Base-by-base conservation (phyloP, 164 flowering plant genomes). In the Houttuynia cordata region DNA sequence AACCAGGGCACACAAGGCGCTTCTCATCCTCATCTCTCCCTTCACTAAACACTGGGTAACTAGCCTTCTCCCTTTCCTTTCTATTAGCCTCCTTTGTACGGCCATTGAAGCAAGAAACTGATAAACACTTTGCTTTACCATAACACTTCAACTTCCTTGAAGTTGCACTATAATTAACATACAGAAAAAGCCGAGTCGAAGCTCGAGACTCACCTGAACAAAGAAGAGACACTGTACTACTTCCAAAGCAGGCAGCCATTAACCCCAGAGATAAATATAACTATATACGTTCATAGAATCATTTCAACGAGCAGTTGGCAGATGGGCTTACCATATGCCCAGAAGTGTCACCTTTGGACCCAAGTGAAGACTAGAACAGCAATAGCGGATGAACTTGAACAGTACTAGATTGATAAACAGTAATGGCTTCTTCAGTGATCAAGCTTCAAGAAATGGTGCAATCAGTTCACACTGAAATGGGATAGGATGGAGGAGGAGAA, bases 1-100 rank as follows among this genome's bases (percentile, higher is more conserved):
- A 88, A 57, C 99, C 99, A 30, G 96, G 96, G 64, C 97, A 94
- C n/a, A 91, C 67, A 60, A 70, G 71, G 58, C 83, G 93, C 66
- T 66, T 67, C 70, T 86, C 91, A 69, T 93, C 97, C 64, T 75
- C 86, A 34, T 89, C 96, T 73, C 86, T 86, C 42, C 97, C 96
- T 63, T 89, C 91, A 68, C 98, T 92, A 70, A 87, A 71, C 50
- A 86, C 52, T 37, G 66, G 69, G 5, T 63, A 61, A 51, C 56
- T 59, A 45, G 59, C 49, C 60, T 67, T 78, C 64, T 70, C 45
- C 20, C 65, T 77, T 15, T 10, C 49, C 49, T 61, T 67, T 50
- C 14, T 55, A 30, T 51, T 25, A 55, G 53, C 64, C 53, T 66
- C 63, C n/a, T 63, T 47, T 62, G 61, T 60, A 68, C 67, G 24